Evolutionary conservation across 768 basidiomycete species (phyloP).

Genomic region (Candolleomyces aberdarensis): DNA sequence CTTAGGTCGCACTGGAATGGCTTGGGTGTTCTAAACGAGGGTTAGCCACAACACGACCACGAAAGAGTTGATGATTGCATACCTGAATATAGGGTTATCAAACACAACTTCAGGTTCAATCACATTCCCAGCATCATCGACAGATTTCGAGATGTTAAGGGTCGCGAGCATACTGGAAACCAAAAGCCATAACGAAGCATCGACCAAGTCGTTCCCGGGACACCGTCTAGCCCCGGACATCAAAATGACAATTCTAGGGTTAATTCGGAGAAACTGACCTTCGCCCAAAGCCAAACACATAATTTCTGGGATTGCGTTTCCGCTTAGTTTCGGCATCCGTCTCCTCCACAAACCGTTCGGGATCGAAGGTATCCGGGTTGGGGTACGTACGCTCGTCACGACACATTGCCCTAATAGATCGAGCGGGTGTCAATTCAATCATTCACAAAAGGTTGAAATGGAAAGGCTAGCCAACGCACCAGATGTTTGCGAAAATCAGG

Average conservation of each 20-base stretch:
- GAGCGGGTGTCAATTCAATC: neutral
- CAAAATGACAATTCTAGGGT: neutral
- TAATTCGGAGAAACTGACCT: conserved; percentile 23
- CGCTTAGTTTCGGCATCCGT: conserved; percentile 24
- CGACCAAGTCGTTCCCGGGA: conserved; percentile 62
- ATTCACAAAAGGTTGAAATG: neutral
- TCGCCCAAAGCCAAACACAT: conserved; percentile 41
- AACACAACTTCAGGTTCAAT: conserved; percentile 50
- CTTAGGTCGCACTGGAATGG: conserved; percentile 48
- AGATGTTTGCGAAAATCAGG: conserved; percentile 61
- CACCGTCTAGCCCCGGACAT: conserved; percentile 41
- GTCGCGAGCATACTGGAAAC: conserved; percentile 55
- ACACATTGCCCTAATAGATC: conserved; percentile 39
- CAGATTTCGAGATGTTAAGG: conserved; percentile 49
- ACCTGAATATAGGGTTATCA: conserved; percentile 66
- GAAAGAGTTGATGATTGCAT: conserved; percentile 9
- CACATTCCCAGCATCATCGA: conserved; percentile 45
- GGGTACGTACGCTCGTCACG: conserved; percentile 50
- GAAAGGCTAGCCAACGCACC: conserved; percentile 28
- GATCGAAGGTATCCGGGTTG: conserved; percentile 47
- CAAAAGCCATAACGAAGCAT: conserved; percentile 60
- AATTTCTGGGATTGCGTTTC: conserved; percentile 28
- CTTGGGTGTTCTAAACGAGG: conserved; percentile 38
- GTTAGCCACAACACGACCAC: neutral
- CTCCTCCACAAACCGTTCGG: conserved; percentile 47